A percentile compares a stretch with the other conserved stretches of the same genome.
phyloP scores from a whole-genome alignment of 768 basidiomycete genomes.

The Mycena vulgaris region DNA sequence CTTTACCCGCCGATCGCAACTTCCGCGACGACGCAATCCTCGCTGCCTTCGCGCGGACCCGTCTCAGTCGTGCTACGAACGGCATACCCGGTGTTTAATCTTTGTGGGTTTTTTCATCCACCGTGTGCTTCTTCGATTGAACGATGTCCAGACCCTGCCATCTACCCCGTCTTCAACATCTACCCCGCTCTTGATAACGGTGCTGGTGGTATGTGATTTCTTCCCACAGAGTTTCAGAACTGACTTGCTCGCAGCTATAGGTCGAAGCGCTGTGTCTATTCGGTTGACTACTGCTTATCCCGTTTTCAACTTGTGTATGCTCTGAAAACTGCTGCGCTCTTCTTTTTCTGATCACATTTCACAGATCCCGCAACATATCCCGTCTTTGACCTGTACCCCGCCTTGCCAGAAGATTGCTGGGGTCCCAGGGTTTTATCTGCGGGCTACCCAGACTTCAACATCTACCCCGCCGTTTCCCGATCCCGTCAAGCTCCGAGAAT shows the following conservation, averaged over 20 bases:
- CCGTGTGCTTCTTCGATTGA: not conserved
- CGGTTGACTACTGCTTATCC: constrained; percentile 36
- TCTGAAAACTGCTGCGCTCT: not conserved
- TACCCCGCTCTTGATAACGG: constrained; percentile 18
- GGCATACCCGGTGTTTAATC: constrained; percentile 40
- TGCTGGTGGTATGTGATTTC: constrained; percentile 4
- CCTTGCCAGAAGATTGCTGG: constrained; percentile 19
- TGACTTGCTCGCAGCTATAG: not conserved
- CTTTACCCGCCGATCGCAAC: constrained; percentile 31
- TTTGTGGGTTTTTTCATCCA: constrained; percentile 38
- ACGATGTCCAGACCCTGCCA: constrained; percentile 10
- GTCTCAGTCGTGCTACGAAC: constrained; percentile 17
- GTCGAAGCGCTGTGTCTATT: constrained; percentile 7
- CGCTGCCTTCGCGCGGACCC: not conserved
- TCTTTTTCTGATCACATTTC: not conserved
- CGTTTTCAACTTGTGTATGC: constrained; percentile 42
- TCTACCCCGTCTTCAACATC: constrained; percentile 26
- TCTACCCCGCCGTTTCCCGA: constrained; percentile 49
- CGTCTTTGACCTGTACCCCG: constrained; percentile 53
- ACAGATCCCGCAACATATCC: constrained; percentile 49
- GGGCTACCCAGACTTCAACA: constrained; percentile 54
- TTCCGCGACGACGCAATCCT: not conserved
- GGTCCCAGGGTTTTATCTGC: constrained; percentile 19
- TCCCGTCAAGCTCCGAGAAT: constrained; percentile 1
- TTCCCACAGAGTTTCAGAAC: not conserved